These are phyloP conservation scores for Aspergillus brunneoviolaceus DNA, from an alignment of 2,329 filamentous ascomycete genomes.

Conservation along the genomic window DNA sequence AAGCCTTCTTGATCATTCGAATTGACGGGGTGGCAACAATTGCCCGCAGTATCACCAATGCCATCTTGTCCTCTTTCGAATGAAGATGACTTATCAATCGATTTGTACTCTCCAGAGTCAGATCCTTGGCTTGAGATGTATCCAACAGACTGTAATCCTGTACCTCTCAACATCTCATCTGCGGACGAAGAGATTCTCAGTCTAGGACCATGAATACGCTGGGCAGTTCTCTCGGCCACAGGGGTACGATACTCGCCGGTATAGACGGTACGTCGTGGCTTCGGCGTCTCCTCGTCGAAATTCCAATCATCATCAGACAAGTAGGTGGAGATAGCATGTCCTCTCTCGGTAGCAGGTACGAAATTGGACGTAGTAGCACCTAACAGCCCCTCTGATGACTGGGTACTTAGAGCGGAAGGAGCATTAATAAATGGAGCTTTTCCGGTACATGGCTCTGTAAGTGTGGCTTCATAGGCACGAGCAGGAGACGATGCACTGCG, in stretches of 20 bases:
- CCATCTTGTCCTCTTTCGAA: neutral
- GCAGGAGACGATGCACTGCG: constrained; percentile 8
- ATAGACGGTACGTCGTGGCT: constrained; percentile 15
- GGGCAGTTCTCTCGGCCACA: constrained; percentile 4
- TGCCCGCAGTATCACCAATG: too few relatives aligned
- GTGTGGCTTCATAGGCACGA: neutral
- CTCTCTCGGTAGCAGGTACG: neutral
- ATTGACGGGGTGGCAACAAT: too few relatives aligned
- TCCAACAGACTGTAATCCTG: neutral
- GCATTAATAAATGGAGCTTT: constrained; percentile 10
- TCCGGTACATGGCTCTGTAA: constrained; percentile 2
- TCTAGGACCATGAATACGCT: constrained; percentile 21
- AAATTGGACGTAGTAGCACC: neutral
- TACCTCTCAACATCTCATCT: constrained; percentile 29
- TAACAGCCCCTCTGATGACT: neutral
- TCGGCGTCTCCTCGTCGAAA: constrained; percentile 34
- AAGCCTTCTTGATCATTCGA: too few relatives aligned
- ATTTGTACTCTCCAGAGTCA: neutral
- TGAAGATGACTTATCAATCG: neutral
- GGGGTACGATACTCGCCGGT: constrained; percentile 27
- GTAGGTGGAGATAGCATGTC: neutral
- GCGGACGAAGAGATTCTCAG: constrained; percentile 30
- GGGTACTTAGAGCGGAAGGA: constrained; percentile 13
- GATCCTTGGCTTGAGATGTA: constrained; percentile 2
- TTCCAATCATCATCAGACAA: too few relatives aligned